These are phyloP conservation scores for Cercospora janseana DNA, from an alignment of 2,329 filamentous ascomycete genomes.

Conservation along the genomic window DNA sequence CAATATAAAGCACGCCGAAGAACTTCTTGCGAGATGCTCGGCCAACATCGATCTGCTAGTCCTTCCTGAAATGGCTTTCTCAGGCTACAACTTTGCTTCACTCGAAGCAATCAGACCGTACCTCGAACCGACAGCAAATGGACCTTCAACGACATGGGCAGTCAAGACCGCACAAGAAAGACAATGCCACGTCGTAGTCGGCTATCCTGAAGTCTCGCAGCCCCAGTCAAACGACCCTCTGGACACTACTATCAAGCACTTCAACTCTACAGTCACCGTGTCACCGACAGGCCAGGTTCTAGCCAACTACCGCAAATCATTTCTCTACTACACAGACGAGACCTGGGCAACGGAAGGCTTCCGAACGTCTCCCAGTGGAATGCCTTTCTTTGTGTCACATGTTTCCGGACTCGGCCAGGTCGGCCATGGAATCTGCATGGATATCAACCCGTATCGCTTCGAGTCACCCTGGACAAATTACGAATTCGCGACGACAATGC, in stretches of 20 bases:
- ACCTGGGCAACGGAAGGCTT: slow-evolving; percentile 53
- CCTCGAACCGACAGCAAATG: slow-evolving; percentile 64
- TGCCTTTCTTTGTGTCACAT: slow-evolving; percentile 40
- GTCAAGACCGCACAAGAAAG: slow-evolving; percentile 63
- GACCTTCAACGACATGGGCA: slow-evolving; percentile 71
- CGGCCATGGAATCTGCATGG: slow-evolving; percentile 54
- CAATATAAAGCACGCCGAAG: slow-evolving; percentile 68
- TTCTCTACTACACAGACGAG: slow-evolving; percentile 66
- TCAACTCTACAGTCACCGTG: slow-evolving; percentile 61
- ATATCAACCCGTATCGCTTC: slow-evolving; percentile 64
- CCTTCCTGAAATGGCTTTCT: slow-evolving; percentile 73
- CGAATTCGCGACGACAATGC: slow-evolving; percentile 58
- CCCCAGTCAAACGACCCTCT: slow-evolving; percentile 10
- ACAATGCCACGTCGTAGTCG: slow-evolving; percentile 66
- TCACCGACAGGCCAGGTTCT: slow-evolving; percentile 55
- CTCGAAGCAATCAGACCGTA: slow-evolving; percentile 65
- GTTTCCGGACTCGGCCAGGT: slow-evolving; percentile 40
- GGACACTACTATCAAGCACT: slow-evolving; percentile 38
- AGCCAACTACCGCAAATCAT: slow-evolving; percentile 62
- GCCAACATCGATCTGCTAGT: slow-evolving; percentile 66
- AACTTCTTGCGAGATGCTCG: slow-evolving; percentile 54
- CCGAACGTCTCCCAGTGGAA: slow-evolving; percentile 6
- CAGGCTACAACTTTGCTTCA: slow-evolving; percentile 76
- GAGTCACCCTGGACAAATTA: slow-evolving; percentile 57
- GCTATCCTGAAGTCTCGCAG: slow-evolving; percentile 64